Conservation (phyloP, 805 yeast genomes). For the Saccharomyces paradoxus region DNA sequence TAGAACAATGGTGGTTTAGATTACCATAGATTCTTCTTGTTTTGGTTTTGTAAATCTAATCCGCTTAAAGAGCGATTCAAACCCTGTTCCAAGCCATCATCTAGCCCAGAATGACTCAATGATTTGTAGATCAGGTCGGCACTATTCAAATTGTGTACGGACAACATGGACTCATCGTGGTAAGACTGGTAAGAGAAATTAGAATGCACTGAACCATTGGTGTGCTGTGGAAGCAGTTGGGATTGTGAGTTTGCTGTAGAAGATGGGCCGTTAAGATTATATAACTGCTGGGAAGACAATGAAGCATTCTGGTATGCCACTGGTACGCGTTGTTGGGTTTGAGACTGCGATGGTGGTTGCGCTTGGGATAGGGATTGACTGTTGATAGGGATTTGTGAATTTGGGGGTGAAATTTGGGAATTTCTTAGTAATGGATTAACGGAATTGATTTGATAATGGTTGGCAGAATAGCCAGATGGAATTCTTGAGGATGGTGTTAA, state of each 20-base stretch:
- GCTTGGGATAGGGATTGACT: slow-evolving; percentile 6
- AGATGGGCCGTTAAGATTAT: neutral
- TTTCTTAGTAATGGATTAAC: slow-evolving; percentile 29
- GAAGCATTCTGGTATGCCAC: slow-evolving; percentile 6
- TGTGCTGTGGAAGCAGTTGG: slow-evolving; percentile 24
- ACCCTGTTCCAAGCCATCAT: slow-evolving; percentile 24
- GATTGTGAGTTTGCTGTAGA: slow-evolving; percentile 2
- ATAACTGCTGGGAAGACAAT: slow-evolving; percentile 7
- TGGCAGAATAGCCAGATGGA: slow-evolving; percentile 30
- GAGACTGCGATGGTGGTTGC: slow-evolving; percentile 15
- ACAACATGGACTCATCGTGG: slow-evolving; percentile 15
- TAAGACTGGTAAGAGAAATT: slow-evolving; percentile 28
- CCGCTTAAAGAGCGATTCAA: slow-evolving; percentile 29
- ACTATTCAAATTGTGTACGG: slow-evolving; percentile 6
- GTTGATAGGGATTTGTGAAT: slow-evolving; percentile 10
- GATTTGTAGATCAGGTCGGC: slow-evolving; percentile 16
- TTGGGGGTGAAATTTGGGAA: slow-evolving; percentile 22
- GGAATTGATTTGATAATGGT: slow-evolving; percentile 17
- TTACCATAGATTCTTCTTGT: neutral
- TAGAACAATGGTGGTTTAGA: neutral
- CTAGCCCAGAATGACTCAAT: slow-evolving; percentile 10
- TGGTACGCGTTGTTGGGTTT: slow-evolving; percentile 3
- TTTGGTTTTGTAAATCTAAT: slow-evolving; percentile 21
- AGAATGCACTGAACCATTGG: slow-evolving; percentile 30
- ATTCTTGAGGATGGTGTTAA: slow-evolving; percentile 28